These are phyloP conservation scores for Fusarium gaditjirri DNA, from an alignment of 2,329 filamentous ascomycete genomes.

Conservation along the genomic window DNA sequence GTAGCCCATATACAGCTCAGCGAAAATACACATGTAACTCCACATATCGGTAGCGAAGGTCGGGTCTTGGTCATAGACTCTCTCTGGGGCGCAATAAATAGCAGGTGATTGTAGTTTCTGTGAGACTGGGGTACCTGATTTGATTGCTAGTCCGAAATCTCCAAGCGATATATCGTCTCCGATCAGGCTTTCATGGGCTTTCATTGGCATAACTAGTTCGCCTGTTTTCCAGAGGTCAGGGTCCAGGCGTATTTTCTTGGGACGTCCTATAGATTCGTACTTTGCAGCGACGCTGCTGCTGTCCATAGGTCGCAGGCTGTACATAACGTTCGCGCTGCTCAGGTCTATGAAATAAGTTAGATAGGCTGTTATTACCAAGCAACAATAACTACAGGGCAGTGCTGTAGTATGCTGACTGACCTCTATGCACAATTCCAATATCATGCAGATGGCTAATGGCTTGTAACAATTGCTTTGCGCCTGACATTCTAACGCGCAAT, in stretches of 20 bases:
- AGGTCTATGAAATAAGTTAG: accelerated
- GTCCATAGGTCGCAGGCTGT: neutral
- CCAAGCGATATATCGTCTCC: neutral
- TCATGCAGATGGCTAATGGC: neutral
- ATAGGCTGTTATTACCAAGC: accelerated
- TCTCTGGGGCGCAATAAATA: neutral
- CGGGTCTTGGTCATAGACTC: neutral
- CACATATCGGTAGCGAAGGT: neutral
- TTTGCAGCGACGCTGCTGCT: neutral
- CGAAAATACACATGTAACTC: neutral
- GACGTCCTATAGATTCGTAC: accelerated
- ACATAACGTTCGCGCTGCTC: neutral
- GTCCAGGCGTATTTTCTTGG: accelerated
- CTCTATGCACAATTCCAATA: accelerated
- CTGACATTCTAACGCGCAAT: neutral
- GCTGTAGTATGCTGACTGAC: accelerated
- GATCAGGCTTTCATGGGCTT: neutral
- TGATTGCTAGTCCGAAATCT: neutral
- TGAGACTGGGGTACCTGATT: neutral
- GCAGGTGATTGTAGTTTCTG: neutral
- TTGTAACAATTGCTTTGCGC: neutral
- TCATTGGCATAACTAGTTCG: neutral
- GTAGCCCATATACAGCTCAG: neutral
- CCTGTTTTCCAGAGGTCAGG: accelerated
- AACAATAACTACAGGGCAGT: no score